Conservation (phyloP, 1,139 yeast species). For the Saccharomyces uvarum region DNA sequence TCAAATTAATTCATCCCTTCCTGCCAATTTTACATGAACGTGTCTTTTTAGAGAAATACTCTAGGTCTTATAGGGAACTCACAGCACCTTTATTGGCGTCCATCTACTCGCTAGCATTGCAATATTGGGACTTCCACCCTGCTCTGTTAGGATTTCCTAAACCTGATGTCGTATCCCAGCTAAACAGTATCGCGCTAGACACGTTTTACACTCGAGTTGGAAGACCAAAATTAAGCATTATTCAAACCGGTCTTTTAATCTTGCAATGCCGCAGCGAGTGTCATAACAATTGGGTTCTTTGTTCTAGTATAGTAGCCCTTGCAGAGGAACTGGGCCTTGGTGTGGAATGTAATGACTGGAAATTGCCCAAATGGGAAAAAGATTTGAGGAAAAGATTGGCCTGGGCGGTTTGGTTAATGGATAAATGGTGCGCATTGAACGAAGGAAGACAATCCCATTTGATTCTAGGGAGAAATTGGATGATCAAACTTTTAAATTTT, state of each 20-base stretch:
- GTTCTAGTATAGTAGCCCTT: constrained; percentile 77
- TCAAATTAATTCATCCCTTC: constrained; percentile 68
- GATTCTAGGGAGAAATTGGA: constrained; percentile 58
- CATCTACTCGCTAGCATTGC: constrained; percentile 64
- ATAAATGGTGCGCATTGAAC: constrained; percentile 74
- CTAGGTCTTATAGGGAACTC: constrained; percentile 68
- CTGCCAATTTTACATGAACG: constrained; percentile 72
- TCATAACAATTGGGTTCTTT: constrained; percentile 65
- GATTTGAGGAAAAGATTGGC: constrained; percentile 76
- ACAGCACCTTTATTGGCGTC: constrained; percentile 73
- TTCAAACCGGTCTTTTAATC: constrained; percentile 66
- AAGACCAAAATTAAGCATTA: constrained; percentile 71
- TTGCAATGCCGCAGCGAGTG: constrained; percentile 55
- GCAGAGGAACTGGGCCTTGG: constrained; percentile 85
- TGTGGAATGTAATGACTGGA: constrained; percentile 79
- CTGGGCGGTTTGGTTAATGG: constrained; percentile 89
- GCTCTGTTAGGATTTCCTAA: constrained; percentile 53
- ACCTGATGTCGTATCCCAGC: constrained; percentile 52
- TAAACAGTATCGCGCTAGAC: constrained; percentile 51
- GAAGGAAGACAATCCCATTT: constrained; percentile 78
- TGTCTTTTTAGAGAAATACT: constrained; percentile 67
- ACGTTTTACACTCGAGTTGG: constrained; percentile 53
- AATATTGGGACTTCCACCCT: constrained; percentile 83
- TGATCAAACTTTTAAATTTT: constrained; percentile 52
- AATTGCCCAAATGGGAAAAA: constrained; percentile 86